Percentiles rank a stretch among this genome's conserved stretches.
These are phyloP conservation scores for Diaporthe velutina DNA, from an alignment of 2,329 filamentous ascomycete species.

Conservation along the genomic window DNA sequence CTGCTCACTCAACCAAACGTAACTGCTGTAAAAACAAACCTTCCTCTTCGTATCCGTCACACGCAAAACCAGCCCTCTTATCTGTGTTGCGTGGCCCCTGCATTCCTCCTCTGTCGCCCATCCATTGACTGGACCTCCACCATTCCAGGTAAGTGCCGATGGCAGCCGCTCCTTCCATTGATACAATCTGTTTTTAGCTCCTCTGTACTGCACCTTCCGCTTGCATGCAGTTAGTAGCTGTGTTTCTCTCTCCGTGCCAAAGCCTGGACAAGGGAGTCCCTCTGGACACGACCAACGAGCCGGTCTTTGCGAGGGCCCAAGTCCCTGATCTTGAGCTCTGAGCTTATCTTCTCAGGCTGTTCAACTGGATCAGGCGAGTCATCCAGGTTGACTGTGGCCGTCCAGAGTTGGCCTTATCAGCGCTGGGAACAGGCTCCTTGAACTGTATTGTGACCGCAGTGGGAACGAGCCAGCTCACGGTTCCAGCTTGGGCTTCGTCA, in stretches of 20 bases:
- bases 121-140: conserved; percentile 1
- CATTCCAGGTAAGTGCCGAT: conserved; percentile 29
- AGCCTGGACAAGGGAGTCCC: neutral
- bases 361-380: conserved; percentile 4
- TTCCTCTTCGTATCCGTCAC: neutral
- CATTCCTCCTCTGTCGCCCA: neutral
- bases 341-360: neutral
- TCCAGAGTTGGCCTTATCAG: conserved; percentile 20
- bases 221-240: conserved; percentile 21
- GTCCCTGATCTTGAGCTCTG: neutral
- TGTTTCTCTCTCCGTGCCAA: neutral
- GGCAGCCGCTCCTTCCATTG: conserved; percentile 24
- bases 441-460: conserved; percentile 15
- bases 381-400: conserved; percentile 36
- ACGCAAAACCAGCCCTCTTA: neutral
- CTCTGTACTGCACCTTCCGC: conserved; percentile 1
- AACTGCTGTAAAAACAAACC: neutral
- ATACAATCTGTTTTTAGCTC: conserved; percentile 16
- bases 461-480: conserved; percentile 28
- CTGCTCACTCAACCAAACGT: neutral
- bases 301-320: neutral
- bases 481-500: conserved; percentile 31
- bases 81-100: neutral
- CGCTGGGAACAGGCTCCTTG: conserved; percentile 2
- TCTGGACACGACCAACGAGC: neutral